phyloP scores from a whole-genome alignment of 2,329 filamentous ascomycete genomes.

The Raffaelea deltoideospora region DNA sequence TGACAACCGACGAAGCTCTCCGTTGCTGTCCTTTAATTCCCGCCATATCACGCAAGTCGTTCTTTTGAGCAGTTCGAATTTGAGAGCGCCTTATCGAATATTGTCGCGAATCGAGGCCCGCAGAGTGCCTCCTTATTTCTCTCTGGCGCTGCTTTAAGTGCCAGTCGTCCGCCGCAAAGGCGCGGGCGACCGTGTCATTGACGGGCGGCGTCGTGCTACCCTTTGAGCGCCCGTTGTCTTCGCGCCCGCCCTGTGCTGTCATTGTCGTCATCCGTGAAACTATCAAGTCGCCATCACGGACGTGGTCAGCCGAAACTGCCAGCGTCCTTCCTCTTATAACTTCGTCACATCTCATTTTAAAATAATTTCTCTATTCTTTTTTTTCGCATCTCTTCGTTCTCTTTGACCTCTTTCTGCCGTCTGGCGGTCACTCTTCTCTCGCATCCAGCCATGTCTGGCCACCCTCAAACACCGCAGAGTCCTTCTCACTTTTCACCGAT shows the following conservation, averaged over 20 bases:
- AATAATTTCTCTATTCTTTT: constrained; percentile 1
- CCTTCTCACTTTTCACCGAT: constrained; percentile 46
- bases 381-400: constrained; percentile 11
- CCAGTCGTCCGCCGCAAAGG: constrained; percentile 5
- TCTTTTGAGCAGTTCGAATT: too few species aligned
- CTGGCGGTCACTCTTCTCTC: neutral
- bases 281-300: too few species aligned
- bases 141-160: constrained; percentile 3
- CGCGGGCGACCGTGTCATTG: constrained; percentile 4
- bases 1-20: too few species aligned
- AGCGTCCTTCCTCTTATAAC: neutral
- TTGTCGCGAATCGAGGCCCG: too few species aligned
- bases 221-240: neutral
- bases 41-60: too few species aligned
- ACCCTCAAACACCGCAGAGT: constrained; percentile 53
- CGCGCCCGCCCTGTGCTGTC: neutral
- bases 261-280: constrained; percentile 3
- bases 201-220: neutral
- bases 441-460: constrained; percentile 44
- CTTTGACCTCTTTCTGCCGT: constrained; percentile 14
- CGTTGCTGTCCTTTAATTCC: too few species aligned
- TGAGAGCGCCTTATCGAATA: too few species aligned
- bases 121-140: constrained; percentile 1
- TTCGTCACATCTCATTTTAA: too few species aligned
- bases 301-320: too few species aligned